Evolutionary conservation across 2,329 filamentous ascomycete species (phyloP).

Genomic region (Trichoderma cornu-damae): DNA sequence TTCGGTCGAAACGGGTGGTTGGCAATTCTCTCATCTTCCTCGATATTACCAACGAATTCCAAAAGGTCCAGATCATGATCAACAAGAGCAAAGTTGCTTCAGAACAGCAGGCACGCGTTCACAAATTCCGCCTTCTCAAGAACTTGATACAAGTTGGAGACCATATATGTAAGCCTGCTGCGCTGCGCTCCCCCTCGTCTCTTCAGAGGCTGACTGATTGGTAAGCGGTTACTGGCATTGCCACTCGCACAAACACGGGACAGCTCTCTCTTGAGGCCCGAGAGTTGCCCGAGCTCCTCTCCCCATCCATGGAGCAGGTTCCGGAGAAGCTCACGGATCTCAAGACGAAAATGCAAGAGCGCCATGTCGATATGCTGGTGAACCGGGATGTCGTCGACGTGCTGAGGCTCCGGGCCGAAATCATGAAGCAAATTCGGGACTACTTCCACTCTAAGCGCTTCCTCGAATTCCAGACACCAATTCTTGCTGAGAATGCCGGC

Average conservation of each 20-base stretch:
- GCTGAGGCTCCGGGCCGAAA: constrained; percentile 65
- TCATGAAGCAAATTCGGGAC: constrained; percentile 68
- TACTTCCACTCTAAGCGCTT: constrained; percentile 70
- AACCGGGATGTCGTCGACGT: constrained; percentile 63
- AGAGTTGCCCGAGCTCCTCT: constrained; percentile 63
- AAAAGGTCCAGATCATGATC: constrained; percentile 70
- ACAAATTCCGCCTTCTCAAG: constrained; percentile 55
- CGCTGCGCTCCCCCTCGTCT: constrained; percentile 8
- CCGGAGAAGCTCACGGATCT: constrained; percentile 65
- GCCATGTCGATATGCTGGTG: constrained; percentile 82
- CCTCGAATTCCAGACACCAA: constrained; percentile 85
- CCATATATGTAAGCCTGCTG: constrained; percentile 63
- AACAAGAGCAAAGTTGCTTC: constrained; percentile 52
- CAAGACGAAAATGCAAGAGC: constrained; percentile 68
- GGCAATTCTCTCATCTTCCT: constrained; percentile 81
- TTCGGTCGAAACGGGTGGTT: constrained; percentile 63
- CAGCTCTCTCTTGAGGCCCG: constrained; percentile 69
- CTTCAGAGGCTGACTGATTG: constrained; percentile 25
- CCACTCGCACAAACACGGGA: constrained; percentile 64
- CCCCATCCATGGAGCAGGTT: constrained; percentile 74
- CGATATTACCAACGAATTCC: constrained; percentile 68
- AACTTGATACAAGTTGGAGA: constrained; percentile 73
- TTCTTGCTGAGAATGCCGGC: constrained; percentile 75
- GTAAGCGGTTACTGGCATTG: constrained; percentile 64
- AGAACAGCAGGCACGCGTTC: constrained; percentile 32